Evolutionary conservation across 352 stramenopile species (phyloP).

Genomic region (Phytophthora litchii): DNA sequence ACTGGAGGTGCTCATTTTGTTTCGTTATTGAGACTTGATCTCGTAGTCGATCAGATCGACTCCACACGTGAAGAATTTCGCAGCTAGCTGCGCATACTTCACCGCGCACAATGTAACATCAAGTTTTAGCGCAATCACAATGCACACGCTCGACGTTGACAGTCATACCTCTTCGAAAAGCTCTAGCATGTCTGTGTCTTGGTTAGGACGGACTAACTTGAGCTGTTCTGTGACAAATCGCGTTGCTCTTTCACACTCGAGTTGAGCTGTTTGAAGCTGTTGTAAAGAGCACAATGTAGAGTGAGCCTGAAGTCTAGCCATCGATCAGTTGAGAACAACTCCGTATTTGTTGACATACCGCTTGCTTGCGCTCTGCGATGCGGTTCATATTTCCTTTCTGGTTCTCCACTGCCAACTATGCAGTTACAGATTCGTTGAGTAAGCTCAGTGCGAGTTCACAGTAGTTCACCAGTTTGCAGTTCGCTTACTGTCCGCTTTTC

Average conservation of each 20-base stretch:
- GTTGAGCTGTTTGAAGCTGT: slow-evolving; percentile 39
- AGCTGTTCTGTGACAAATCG: slow-evolving; percentile 35
- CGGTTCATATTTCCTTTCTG: slow-evolving; percentile 65
- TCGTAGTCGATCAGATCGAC: slow-evolving; percentile 8
- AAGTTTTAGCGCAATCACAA: not conserved
- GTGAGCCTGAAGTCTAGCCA: not conserved
- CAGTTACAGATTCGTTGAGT: not conserved
- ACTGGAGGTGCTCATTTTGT: slow-evolving; percentile 4
- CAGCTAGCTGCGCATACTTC: slow-evolving; percentile 31
- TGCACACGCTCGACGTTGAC: not conserved
- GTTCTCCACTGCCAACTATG: slow-evolving; percentile 55
- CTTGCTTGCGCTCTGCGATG: slow-evolving; percentile 60
- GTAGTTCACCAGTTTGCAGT: not conserved
- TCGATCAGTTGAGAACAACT: not conserved
- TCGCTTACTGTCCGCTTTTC: slow-evolving; percentile 58
- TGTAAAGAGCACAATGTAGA: not conserved
- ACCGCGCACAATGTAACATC: not conserved
- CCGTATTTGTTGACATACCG: slow-evolving; percentile 36
- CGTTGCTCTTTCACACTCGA: slow-evolving; percentile 38
- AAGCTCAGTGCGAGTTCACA: too few relatives aligned
- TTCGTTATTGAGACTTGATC: not conserved
- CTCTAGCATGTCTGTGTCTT: slow-evolving; percentile 15
- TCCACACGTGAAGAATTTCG: slow-evolving; percentile 32
- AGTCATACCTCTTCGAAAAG: slow-evolving; percentile 39
- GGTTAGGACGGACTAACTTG: slow-evolving; percentile 11